Evolutionary conservation across 805 yeast genomes (phyloP).

Genomic region (Komagataella kurtzmanii): DNA sequence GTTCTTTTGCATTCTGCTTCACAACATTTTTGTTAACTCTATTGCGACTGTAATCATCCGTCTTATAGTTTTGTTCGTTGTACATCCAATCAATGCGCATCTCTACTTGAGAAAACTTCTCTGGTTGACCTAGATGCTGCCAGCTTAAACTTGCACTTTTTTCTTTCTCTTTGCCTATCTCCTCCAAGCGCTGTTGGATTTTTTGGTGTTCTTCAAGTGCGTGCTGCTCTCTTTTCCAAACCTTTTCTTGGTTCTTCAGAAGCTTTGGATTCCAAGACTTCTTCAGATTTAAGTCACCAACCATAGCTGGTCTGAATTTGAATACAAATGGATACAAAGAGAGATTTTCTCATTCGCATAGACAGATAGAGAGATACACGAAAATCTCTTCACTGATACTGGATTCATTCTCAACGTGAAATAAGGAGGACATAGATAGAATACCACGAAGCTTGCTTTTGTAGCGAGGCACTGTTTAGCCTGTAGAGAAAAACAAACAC

Average conservation of each 20-base stretch:
- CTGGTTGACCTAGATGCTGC: slow-evolving; percentile 25
- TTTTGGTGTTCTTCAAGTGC: slow-evolving; percentile 56
- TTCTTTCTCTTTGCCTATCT: slow-evolving; percentile 49
- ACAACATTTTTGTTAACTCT: slow-evolving; percentile 10
- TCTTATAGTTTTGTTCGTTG: slow-evolving; percentile 25
- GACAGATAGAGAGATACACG: too few relatives aligned
- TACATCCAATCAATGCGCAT: slow-evolving; percentile 82
- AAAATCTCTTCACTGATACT: too few relatives aligned
- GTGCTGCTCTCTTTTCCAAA: slow-evolving; percentile 74
- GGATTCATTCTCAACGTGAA: too few relatives aligned
- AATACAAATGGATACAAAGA: too few relatives aligned
- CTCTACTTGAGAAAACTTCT: slow-evolving; percentile 14
- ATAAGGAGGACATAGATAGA: too few relatives aligned
- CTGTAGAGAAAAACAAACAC: too few relatives aligned
- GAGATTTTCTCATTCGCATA: too few relatives aligned
- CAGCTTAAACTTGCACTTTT: slow-evolving; percentile 36
- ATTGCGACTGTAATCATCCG: slow-evolving; percentile 5
- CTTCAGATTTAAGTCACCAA: slow-evolving; percentile 77
- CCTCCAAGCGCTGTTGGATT: slow-evolving; percentile 49
- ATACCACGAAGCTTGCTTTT: too few relatives aligned
- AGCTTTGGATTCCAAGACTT: slow-evolving; percentile 96
- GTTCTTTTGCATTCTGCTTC: slow-evolving; percentile 17
- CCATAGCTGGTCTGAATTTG: slow-evolving; percentile 13
- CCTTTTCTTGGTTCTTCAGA: slow-evolving; percentile 71
- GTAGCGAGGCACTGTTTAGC: too few relatives aligned